Evolutionary conservation across 768 basidiomycete species (phyloP).

Genomic region (Suillus decipiens): DNA sequence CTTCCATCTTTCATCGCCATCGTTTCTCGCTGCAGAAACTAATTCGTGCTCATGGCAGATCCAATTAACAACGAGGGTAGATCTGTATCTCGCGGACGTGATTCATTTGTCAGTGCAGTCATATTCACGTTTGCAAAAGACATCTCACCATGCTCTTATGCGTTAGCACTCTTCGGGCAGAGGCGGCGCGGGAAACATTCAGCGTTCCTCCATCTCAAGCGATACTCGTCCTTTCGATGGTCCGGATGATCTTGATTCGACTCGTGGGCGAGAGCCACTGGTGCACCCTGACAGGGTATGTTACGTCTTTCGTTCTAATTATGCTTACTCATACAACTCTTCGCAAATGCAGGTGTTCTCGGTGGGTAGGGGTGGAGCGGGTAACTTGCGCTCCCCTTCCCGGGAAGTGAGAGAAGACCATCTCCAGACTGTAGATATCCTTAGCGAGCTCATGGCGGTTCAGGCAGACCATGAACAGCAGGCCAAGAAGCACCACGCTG

Average conservation of each 20-base stretch:
- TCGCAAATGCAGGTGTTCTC: slow-evolving; percentile 33
- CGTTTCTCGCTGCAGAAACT: slow-evolving; percentile 2
- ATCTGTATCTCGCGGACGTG: slow-evolving; percentile 61
- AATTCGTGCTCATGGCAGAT: slow-evolving; percentile 26
- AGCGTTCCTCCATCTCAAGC: slow-evolving; percentile 45
- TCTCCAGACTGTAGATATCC: slow-evolving; percentile 28
- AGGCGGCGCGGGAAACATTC: slow-evolving; percentile 72
- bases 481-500: slow-evolving; percentile 29
- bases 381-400: slow-evolving; percentile 83
- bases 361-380: slow-evolving; percentile 81
- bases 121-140: not conserved
- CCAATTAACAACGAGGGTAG: slow-evolving; percentile 33
- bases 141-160: not conserved
- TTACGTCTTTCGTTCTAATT: slow-evolving; percentile 8
- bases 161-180: slow-evolving; percentile 61
- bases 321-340: slow-evolving; percentile 9
- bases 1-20: not conserved
- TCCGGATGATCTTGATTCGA: slow-evolving; percentile 29
- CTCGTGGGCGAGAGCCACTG: slow-evolving; percentile 63
- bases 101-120: slow-evolving; percentile 48
- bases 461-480: slow-evolving; percentile 27
- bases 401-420: slow-evolving; percentile 41
- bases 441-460: slow-evolving; percentile 25
- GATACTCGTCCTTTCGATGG: slow-evolving; percentile 44
- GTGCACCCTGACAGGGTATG: slow-evolving; percentile 40